Base-by-base conservation (phyloP, 202 grass and related monocot species). In the Dendrocalamus latiflorus region DNA sequence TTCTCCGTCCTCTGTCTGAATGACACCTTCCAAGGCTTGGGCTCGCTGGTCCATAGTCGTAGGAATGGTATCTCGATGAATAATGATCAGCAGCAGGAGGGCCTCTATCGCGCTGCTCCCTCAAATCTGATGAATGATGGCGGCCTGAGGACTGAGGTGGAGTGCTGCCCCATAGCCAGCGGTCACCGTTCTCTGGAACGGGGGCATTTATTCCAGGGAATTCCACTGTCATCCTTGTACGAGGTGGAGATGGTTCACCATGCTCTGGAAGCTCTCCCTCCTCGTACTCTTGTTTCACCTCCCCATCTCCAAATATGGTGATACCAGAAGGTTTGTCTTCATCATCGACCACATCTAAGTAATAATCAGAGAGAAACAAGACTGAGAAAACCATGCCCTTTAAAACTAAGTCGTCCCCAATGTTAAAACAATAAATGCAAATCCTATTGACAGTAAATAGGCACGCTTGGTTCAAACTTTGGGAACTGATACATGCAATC, bases 121-220 rank as follows among this genome's bases (percentile, higher is more conserved):
- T 79, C 1, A 41, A 80, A 70, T 91, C 87, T 9, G 70, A 81
- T 53, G 87, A 72, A 65, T 70, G 81, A 26, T 81, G 48, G n/a
- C 77, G 77, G 56, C 39, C 76, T 38, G 72, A 79, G 65, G 75
- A 63, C 25, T 76, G 69, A 55, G 88, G 73, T 1, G 89, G 84
- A 37, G 80, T 5, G 41, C 88, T 75, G 58, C 78, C 88, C 96
- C 96, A 99, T 12, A 91, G 89, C 55, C 84, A 88, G 30, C 60
- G 83, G 76, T 99, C 96, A 16, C 91, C 89, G 0, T 94, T 89
- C 58, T 96, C 96, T 74, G 93, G 96, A 49, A 99, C 81, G 0
- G 96, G 93, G 12, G 89, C 93, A 30, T 99, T 99, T 90, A 99
- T 88, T 64, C 96, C 96, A 2, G 93, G 93, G 77, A 99, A 93